These are phyloP conservation scores for Trichosporon faecale DNA, from an alignment of 1,284 basidiomycete genomes.

Conservation along the genomic window DNA sequence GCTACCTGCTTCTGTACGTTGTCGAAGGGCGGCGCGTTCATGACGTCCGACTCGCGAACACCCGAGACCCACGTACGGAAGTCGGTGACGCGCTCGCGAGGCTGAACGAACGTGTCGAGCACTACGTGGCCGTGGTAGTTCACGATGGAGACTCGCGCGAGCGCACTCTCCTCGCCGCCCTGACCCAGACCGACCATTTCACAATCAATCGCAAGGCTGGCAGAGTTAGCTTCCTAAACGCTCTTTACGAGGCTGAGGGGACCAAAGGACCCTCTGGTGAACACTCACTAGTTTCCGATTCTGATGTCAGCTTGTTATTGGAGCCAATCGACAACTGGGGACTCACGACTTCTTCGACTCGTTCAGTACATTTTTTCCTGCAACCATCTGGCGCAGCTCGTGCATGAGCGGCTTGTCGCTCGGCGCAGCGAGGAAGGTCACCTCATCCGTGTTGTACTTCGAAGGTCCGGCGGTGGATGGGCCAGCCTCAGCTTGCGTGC, in stretches of 20 bases:
- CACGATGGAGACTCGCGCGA: constrained; percentile 88
- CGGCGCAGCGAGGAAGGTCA: constrained; percentile 32
- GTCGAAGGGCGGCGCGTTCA: constrained; percentile 73
- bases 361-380: constrained; percentile 36
- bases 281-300: constrained; percentile 36
- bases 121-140: constrained; percentile 81
- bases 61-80: constrained; percentile 92
- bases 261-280: background rate
- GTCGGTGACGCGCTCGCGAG: constrained; percentile 85
- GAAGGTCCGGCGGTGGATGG: constrained; percentile 7
- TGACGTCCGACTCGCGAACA: constrained; percentile 71
- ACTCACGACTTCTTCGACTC: constrained; percentile 45
- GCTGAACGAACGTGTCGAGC: constrained; percentile 82
- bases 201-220: constrained; percentile 73
- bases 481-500: background rate
- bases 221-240: background rate
- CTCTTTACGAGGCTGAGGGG: background rate
- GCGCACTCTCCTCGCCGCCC: constrained; percentile 71
- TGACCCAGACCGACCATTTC: constrained; percentile 97
- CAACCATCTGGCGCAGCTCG: constrained; percentile 46
- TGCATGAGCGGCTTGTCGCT: constrained; percentile 33
- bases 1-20: constrained; percentile 79
- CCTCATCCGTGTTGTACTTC: constrained; percentile 16
- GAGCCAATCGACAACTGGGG: no score
- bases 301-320: constrained; percentile 23